Evolutionary conservation across 2,329 filamentous ascomycete species (phyloP), one percentile per base, ranked within the genome.

Genomic region (Fusarium sp.): DNA sequence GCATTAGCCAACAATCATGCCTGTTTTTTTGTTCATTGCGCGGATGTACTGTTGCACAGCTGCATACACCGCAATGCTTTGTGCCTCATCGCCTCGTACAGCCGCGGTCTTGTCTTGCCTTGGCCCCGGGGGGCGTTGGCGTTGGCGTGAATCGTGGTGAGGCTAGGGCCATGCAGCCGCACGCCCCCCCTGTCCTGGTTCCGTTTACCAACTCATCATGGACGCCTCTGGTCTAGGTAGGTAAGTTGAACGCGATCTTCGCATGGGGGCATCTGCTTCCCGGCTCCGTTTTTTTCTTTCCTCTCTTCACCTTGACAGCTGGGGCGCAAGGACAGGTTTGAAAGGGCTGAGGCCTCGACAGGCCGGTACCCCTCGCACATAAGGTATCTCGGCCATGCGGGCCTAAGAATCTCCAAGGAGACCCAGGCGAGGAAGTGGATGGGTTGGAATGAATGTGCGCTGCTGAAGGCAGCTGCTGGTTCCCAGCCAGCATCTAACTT

Each of bases 191-290:
- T 46, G 36, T 39, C 65, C 40, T 40, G 15, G 41, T 56, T 60
- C 58, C 53, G 36, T 23, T 23, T 65, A 64, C 67, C 70, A 71
- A 57, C 52, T 65, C 70, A 65, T 52, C 60, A 57, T 57, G 51
- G 56, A 66, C 63, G 39, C 70, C 54, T 66, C 68, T 56, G 48
- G 52, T 57, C 70, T 56, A 71, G 63, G 65, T 72, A 62, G 53
- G 62, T 37, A 54, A 54, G 53, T 62, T 67, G 63, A 70, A 61
- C 71, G 58, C 68, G 73, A 75, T 75, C 73, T 75, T 75, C 70
- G 62, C 72, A 72, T 74, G 73, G 73, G 69, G 70, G 52, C 61
- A 60, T 65, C 62, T 62, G 60, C 67, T 74, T 71, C 61, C 69
- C 73, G 64, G 70, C 58, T 68, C 73, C 73, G 61, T 65, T 73